phyloP scores from a whole-genome alignment of 1,139 yeast genomes.

The Kluyveromyces marxianus region DNA sequence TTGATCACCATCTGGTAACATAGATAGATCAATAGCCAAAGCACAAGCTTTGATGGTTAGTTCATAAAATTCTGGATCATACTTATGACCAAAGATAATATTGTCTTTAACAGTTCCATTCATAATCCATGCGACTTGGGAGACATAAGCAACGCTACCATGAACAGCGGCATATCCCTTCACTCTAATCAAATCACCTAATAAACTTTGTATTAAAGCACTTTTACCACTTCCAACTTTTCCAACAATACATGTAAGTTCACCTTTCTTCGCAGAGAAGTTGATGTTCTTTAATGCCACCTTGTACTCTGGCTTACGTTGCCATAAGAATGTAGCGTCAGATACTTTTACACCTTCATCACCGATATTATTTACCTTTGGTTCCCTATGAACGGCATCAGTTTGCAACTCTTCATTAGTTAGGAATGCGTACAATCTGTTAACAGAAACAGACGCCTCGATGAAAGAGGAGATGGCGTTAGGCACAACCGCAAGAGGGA shows the following conservation, averaged over 20 bases:
- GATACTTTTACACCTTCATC: slow-evolving; percentile 52
- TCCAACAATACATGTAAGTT: slow-evolving; percentile 82
- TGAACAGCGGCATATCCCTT: slow-evolving; percentile 66
- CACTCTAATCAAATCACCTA: slow-evolving; percentile 80
- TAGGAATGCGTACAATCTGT: slow-evolving; percentile 67
- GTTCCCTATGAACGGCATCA: slow-evolving; percentile 61
- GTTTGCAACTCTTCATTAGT: slow-evolving; percentile 72
- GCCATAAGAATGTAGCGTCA: slow-evolving; percentile 85
- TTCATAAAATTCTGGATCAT: slow-evolving; percentile 71
- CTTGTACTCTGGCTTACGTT: slow-evolving; percentile 66
- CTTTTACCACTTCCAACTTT: slow-evolving; percentile 92
- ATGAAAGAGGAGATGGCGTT: slow-evolving; percentile 79
- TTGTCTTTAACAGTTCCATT: slow-evolving; percentile 88
- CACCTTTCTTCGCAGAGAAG: slow-evolving; percentile 68
- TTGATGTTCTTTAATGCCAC: slow-evolving; percentile 70
- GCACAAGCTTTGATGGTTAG: slow-evolving; percentile 86
- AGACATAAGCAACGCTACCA: slow-evolving; percentile 84
- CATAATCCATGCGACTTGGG: slow-evolving; percentile 95
- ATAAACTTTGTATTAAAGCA: slow-evolving; percentile 70
- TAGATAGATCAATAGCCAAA: slow-evolving; percentile 65
- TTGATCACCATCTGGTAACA: slow-evolving; percentile 79
- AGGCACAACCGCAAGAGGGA: slow-evolving; percentile 93
- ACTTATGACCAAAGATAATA: slow-evolving; percentile 80
- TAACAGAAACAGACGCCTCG: slow-evolving; percentile 84
- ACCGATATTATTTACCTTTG: slow-evolving; percentile 47